Conservation (phyloP, 2,329 filamentous ascomycete genomes). For the Triangularia verruculosa region DNA sequence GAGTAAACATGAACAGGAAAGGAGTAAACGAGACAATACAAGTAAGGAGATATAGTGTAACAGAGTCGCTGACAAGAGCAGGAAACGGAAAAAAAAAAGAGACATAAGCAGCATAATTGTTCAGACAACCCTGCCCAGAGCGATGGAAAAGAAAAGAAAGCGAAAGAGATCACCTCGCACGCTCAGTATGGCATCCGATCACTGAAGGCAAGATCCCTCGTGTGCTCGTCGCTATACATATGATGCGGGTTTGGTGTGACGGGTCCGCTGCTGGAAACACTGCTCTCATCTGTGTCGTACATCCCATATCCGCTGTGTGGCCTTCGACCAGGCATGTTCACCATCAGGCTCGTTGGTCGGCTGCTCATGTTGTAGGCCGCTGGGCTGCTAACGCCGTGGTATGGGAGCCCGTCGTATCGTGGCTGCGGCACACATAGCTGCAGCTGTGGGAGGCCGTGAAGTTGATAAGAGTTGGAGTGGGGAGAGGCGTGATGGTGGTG, state of each 20-base stretch:
- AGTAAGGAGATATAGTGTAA: constrained; percentile 2
- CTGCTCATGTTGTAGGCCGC: constrained; percentile 36
- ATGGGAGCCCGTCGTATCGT: constrained; percentile 16
- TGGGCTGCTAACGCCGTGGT: constrained; percentile 32
- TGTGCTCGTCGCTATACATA: constrained; percentile 46
- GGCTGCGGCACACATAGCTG: constrained; percentile 17
- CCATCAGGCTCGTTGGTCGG: constrained; percentile 21
- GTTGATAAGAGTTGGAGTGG: constrained; percentile 4
- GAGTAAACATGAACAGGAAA: constrained; percentile 9
- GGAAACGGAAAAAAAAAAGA: neutral
- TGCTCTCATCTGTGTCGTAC: constrained; percentile 46
- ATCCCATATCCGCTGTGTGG: constrained; percentile 41
- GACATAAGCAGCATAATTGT: constrained; percentile 7
- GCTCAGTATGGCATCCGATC: constrained; percentile 41
- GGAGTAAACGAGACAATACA: constrained; percentile 16
- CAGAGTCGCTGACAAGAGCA: neutral
- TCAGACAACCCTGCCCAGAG: constrained; percentile 21
- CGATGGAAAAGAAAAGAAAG: constrained; percentile 4
- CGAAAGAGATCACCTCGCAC: neutral
- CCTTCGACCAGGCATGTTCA: constrained; percentile 31
- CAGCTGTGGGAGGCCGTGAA: constrained; percentile 19
- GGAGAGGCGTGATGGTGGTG: neutral
- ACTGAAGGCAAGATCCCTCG: constrained; percentile 40
- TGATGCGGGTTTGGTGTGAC: constrained; percentile 37
- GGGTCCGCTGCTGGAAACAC: constrained; percentile 34